These are phyloP conservation scores for Quercus parvula DNA, from an alignment of 306 rosid species.

Conservation along the genomic window DNA sequence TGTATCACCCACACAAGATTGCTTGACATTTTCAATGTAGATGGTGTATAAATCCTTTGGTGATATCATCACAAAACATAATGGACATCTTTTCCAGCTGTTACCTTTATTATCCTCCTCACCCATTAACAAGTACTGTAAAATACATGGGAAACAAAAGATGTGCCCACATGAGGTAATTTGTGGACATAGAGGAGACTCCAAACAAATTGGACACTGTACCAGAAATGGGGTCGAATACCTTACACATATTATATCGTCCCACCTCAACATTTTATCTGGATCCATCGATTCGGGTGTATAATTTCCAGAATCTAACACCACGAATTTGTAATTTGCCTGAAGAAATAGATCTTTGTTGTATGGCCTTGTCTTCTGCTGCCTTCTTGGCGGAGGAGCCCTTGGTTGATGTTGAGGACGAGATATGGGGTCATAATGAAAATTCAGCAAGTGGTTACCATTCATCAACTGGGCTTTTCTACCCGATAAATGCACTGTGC, in stretches of 20 bases:
- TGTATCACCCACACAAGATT: conserved; percentile 61
- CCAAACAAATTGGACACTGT: conserved; percentile 97
- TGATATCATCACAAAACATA: conserved; percentile 87
- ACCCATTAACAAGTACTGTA: conserved; percentile 80
- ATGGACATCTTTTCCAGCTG: conserved; percentile 91
- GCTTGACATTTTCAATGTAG: conserved; percentile 67
- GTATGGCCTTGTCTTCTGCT: conserved; percentile 70
- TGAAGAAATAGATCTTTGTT: conserved; percentile 90
- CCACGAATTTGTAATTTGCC: conserved; percentile 90
- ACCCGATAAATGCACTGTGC: conserved; percentile 40
- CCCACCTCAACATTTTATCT: conserved; percentile 94
- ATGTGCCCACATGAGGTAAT: conserved; percentile 96
- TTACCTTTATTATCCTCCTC: conserved; percentile 89
- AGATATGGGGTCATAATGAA: conserved; percentile 83
- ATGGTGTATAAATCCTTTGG: conserved; percentile 81
- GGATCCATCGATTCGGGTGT: conserved; percentile 72
- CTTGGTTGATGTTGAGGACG: conserved; percentile 78
- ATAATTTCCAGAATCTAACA: conserved; percentile 72
- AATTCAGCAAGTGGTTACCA: conserved; percentile 88
- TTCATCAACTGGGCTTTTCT: conserved; percentile 64
- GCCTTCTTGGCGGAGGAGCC: conserved; percentile 76
- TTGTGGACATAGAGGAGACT: conserved; percentile 86
- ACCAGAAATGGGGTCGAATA: conserved; percentile 69
- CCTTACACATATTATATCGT: conserved; percentile 80
- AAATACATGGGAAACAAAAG: conserved; percentile 91